Conservation (phyloP, 768 basidiomycete genomes). For the Hygrophorus pudorinus region DNA sequence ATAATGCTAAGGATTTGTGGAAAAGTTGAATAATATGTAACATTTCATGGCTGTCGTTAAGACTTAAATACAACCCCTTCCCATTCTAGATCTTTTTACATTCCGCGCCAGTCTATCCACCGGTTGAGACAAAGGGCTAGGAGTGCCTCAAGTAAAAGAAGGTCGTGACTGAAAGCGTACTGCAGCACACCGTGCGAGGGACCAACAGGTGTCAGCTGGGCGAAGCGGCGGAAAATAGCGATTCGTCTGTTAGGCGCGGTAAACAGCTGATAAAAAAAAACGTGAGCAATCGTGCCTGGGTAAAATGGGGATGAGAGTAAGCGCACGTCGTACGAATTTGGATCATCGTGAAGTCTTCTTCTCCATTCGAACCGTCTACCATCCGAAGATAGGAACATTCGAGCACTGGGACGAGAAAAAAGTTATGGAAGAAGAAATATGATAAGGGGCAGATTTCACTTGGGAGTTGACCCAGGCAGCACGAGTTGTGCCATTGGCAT, state of each 20-base stretch:
- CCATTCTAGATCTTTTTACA: conserved; percentile 26
- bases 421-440: conserved; percentile 7
- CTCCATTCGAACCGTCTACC: conserved; percentile 61
- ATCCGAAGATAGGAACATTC: conserved; percentile 48
- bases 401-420: conserved; percentile 33
- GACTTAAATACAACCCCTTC: background rate
- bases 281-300: conserved; percentile 7
- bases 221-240: conserved; percentile 47
- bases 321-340: conserved; percentile 53
- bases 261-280: conserved; percentile 31
- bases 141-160: conserved; percentile 52
- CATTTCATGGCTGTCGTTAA: no score
- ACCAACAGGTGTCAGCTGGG: conserved; percentile 48
- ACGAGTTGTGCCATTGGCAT: conserved; percentile 58
- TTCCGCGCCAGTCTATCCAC: conserved; percentile 56
- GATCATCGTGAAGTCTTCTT: conserved; percentile 29
- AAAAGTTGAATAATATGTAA: no score
- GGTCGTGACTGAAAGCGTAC: conserved; percentile 53
- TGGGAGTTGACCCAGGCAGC: conserved; percentile 36
- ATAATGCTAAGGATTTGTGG: background rate
- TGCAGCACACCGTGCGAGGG: conserved; percentile 53
- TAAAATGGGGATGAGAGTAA: conserved; percentile 3
- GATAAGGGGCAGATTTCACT: conserved; percentile 24
- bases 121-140: conserved; percentile 63
- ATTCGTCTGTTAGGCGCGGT: conserved; percentile 39